Evolutionary conservation across 225 moss, liverwort and hornwort species (phyloP), one percentile per base, ranked within the genome.

Genomic region (Polytrichum commune): DNA sequence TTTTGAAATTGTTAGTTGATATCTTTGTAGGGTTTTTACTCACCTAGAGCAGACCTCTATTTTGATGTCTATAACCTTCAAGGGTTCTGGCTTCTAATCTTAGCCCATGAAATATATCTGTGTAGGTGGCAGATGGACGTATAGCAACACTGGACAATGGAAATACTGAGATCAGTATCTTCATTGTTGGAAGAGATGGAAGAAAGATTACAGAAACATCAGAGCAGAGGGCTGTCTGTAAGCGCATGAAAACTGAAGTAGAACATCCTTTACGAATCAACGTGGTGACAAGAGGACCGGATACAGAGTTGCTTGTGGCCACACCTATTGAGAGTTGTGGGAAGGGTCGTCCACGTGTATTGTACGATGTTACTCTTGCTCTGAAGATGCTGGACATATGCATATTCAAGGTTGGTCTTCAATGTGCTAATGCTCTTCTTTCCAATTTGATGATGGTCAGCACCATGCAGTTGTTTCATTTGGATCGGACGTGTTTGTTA

Each of bases 311-410:
- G 23, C 81, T 87, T 8, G 86, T 91, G 26, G 89, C 86, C 55
- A 77, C 86, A 1, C 91, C 91, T 9, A 91, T 91, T 27, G 86
- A 91, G 27, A 78, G 28, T 2, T 89, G 91, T 60, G 91, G 91
- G 5, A 70, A 89, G 19, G 91, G 91, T 66, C 84, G 91, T n/a
- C 91, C 91, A 35, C 91, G 91, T 24, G 91, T 91, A 8, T 77
- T 91, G 25, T 91, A 86, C 20, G 86, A 91, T 66, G 91, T 91
- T 38, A 91, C 89, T 64, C 77, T 84, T 26, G 91, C 89, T 53
- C 79, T 91, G 38, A 65, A 74, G 64, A 70, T 82, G 38, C 27
- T 89, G 46, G 75, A 84, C 62, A 85, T 91, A 67, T 89, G 91
- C 79, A 91, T 91, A 69, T 91, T 91, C 46, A 86, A 91, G 86